Percentiles rank a stretch among this genome's conserved stretches.
Evolutionary conservation across 2,329 filamentous ascomycete species (phyloP).

Genomic region (Geosmithia morbida): DNA sequence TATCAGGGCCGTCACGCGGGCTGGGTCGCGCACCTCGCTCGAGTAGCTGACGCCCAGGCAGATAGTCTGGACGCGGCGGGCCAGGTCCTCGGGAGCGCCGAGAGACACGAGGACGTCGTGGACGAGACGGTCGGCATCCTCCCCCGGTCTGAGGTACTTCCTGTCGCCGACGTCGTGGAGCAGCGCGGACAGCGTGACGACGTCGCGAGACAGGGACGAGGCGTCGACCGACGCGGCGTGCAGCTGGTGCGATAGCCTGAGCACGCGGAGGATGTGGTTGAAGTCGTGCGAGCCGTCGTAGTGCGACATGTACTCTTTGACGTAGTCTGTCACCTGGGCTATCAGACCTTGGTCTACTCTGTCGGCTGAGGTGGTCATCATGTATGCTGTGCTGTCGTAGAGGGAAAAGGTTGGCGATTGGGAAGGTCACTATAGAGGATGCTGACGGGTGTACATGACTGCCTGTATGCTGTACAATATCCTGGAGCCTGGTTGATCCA

Average conservation of each 20-base stretch:
- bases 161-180: slow-evolving; percentile 83
- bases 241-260: slow-evolving; percentile 56
- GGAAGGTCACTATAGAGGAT: neutral
- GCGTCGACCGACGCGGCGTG: slow-evolving; percentile 21
- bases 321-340: slow-evolving; percentile 45
- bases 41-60: slow-evolving; percentile 68
- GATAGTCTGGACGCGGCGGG: slow-evolving; percentile 54
- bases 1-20: slow-evolving; percentile 46
- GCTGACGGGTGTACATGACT: neutral
- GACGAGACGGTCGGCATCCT: slow-evolving; percentile 43
- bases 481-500: neutral
- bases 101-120: slow-evolving; percentile 36
- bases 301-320: slow-evolving; percentile 56
- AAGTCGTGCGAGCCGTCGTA: slow-evolving; percentile 86
- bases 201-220: slow-evolving; percentile 19
- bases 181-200: slow-evolving; percentile 56
- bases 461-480: neutral
- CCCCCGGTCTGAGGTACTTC: slow-evolving; percentile 54
- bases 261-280: slow-evolving; percentile 66
- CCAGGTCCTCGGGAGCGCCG: slow-evolving; percentile 43
- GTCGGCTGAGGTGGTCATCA: slow-evolving; percentile 11
- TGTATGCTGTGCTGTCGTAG: no score
- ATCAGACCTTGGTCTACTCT: slow-evolving; percentile 27
- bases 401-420: neutral
- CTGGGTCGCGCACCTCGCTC: slow-evolving; percentile 53